Percentiles rank a stretch among this genome's conserved stretches.
These are phyloP conservation scores for Mycosarcoma mackinlayi DNA, from an alignment of 1,284 basidiomycete genomes.

Conservation along the genomic window DNA sequence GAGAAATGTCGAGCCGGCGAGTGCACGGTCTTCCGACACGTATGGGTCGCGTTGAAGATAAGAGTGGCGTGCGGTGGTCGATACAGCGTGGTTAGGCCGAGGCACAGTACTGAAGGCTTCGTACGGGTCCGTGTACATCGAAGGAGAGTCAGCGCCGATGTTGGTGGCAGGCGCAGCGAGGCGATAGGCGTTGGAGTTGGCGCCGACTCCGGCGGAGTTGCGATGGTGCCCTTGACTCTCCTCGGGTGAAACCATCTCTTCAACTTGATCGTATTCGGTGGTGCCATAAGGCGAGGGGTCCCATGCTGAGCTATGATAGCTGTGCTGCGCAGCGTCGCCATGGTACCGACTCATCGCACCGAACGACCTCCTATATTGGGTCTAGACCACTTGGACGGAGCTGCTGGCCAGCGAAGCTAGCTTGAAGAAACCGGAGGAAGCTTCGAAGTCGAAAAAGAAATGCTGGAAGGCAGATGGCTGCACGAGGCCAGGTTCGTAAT, in stretches of 20 bases:
- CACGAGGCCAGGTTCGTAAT: no score
- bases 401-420: neutral
- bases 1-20: constrained; percentile 20
- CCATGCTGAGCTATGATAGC: constrained; percentile 41
- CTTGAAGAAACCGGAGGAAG: no score
- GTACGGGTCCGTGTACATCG: constrained; percentile 58
- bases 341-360: constrained; percentile 31
- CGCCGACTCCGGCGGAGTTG: constrained; percentile 37
- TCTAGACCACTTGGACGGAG: neutral
- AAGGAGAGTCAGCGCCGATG: constrained; percentile 37
- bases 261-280: constrained; percentile 30
- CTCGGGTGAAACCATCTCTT: constrained; percentile 5
- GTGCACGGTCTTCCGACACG: constrained; percentile 20
- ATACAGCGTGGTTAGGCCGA: constrained; percentile 8
- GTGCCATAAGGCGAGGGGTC: constrained; percentile 36
- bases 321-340: constrained; percentile 33
- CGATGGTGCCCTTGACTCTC: constrained; percentile 7
- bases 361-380: neutral
- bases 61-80: constrained; percentile 5
- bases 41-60: constrained; percentile 47
- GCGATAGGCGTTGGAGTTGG: constrained; percentile 39
- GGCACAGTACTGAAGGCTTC: constrained; percentile 39
- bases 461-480: no score
- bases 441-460: no score
- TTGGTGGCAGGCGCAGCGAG: constrained; percentile 26